Conservation (phyloP, 2,329 filamentous ascomycete genomes). For the Apiospora hydei region DNA sequence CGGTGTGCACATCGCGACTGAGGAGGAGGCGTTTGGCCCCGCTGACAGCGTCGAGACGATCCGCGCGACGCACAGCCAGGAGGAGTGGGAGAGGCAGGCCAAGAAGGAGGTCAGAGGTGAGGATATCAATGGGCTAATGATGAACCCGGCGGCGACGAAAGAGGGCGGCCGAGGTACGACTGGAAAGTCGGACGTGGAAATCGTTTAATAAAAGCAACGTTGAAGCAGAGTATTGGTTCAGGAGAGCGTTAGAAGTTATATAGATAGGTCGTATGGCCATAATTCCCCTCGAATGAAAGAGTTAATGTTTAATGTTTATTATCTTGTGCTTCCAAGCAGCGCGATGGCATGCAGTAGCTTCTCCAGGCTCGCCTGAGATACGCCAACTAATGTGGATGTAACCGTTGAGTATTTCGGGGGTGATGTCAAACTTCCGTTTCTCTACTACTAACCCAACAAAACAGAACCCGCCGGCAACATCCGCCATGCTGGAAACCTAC, state of each 20-base stretch:
- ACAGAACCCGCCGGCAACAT: background rate
- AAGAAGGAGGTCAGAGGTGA: constrained; percentile 10
- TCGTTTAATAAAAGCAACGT: background rate
- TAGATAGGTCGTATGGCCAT: background rate
- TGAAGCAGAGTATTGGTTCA: background rate
- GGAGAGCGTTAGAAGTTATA: background rate
- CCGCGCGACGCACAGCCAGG: background rate
- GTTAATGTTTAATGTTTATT: too few relatives aligned
- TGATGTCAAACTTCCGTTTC: too few relatives aligned
- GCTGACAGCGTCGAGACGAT: background rate
- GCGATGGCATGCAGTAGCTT: background rate
- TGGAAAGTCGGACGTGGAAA: background rate
- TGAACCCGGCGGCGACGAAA: background rate
- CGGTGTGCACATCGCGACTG: constrained; percentile 21
- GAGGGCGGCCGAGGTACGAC: background rate
- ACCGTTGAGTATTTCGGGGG: too few relatives aligned
- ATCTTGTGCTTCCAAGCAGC: background rate
- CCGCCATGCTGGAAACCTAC: background rate
- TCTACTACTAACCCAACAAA: background rate
- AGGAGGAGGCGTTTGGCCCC: constrained; percentile 25
- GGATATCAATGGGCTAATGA: background rate
- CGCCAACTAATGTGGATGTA: too few relatives aligned
- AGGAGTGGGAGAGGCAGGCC: constrained; percentile 22
- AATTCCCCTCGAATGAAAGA: too few relatives aligned
- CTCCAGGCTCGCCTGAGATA: too few relatives aligned